Percentiles rank a stretch among this genome's conserved stretches.
Evolutionary conservation across 2,329 filamentous ascomycete genomes (phyloP).

Genomic region (Talaromyces sp.): DNA sequence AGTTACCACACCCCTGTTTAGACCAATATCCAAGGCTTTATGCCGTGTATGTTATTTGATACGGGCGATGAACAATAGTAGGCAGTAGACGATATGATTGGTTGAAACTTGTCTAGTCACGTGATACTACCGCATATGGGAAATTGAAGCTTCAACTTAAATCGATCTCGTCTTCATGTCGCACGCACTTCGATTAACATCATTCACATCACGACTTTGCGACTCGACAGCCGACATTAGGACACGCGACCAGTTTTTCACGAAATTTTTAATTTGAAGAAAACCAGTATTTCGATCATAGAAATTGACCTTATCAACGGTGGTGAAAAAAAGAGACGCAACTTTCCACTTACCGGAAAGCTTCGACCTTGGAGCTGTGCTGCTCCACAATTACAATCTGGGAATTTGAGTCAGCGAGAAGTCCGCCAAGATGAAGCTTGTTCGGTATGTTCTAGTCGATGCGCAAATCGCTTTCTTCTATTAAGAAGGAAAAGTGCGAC

Average conservation of each 20-base stretch:
- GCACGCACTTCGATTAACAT: background rate
- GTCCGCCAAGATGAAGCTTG: slow-evolving; percentile 65
- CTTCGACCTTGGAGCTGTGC: slow-evolving; percentile 2
- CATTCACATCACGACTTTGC: background rate
- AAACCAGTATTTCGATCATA: background rate
- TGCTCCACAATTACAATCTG: background rate
- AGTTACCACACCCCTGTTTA: background rate
- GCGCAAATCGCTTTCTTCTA: background rate
- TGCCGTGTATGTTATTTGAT: too few species aligned
- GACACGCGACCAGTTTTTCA: background rate
- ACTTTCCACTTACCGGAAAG: background rate
- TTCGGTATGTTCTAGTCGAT: slow-evolving; percentile 64
- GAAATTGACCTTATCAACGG: background rate
- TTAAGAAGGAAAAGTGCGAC: too few species aligned
- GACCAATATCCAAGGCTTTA: background rate
- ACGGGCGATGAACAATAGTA: background rate
- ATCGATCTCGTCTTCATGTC: background rate
- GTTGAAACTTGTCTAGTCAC: background rate
- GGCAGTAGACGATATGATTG: slow-evolving; percentile 6
- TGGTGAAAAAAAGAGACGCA: background rate
- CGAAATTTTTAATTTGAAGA: background rate
- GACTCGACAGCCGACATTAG: background rate
- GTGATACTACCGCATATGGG: background rate
- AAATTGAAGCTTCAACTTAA: background rate
- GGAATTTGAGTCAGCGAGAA: background rate